Conservation (phyloP, 352 stramenopile species). For the Pythium sukuiense region DNA sequence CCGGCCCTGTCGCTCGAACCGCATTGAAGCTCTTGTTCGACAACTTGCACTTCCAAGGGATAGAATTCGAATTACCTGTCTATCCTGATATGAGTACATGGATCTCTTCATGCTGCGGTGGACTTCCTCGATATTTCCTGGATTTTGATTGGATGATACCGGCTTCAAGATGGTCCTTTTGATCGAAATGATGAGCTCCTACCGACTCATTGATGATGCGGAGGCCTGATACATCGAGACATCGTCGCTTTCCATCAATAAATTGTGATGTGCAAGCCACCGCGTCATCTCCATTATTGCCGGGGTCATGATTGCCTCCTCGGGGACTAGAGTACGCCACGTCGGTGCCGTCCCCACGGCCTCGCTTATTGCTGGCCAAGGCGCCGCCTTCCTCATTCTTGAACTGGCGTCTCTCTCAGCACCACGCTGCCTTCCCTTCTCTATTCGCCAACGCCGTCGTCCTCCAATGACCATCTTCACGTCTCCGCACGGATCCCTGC, state of each 20-base stretch:
- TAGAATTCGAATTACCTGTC: background rate
- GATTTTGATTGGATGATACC: background rate
- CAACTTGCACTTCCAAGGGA: no score
- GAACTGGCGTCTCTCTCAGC: background rate
- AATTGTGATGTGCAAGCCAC: background rate
- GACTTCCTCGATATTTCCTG: background rate
- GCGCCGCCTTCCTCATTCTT: background rate
- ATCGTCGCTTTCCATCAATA: no score
- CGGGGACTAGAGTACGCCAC: no score
- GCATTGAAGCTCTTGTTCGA: no score
- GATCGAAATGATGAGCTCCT: background rate
- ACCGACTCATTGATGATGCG: no score
- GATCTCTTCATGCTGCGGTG: background rate
- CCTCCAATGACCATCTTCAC: conserved; percentile 31
- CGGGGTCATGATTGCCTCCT: background rate
- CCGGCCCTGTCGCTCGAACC: background rate
- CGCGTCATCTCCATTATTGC: background rate
- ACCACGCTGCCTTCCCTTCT: background rate
- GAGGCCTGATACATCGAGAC: no score
- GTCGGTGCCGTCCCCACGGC: no score
- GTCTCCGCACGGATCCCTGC: conserved; percentile 31
- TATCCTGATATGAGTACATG: background rate
- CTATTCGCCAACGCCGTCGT: background rate
- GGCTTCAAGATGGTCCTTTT: background rate
- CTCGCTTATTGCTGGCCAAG: no score